Base-by-base conservation (phyloP, 108 stramenopile genomes). In the Cyclotella cryptica region DNA sequence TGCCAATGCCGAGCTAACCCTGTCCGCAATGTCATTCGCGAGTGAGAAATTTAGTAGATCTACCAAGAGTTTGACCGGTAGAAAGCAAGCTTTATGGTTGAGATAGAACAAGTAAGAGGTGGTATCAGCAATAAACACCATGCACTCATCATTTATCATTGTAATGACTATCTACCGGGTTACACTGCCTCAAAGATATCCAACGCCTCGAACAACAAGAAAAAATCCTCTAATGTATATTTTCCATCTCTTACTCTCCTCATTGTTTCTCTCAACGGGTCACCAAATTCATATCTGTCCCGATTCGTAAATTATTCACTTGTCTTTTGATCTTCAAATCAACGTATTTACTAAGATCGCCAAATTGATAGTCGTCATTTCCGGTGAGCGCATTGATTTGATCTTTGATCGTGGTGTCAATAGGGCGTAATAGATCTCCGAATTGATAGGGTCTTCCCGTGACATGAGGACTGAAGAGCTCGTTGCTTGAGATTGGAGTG, bases 211-310 rank as follows among this genome's bases (percentile, higher is more conserved):
- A 79, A 57, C 27, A 84, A 62, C 66, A 84, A 68, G 41, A 80
- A 72, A 18, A 80, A 68, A 62, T 84, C 83, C 45, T 79, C 79
- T 73, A 78, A 2, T 3, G 76, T 80, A 39, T 69, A 73, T 42
- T 84, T 42, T 65, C 81, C 81, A 5, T 71, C 14, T 46, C 66
- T 44, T 24, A 80, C 75, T 47, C 79, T 46, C 22, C 79, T 41
- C 18, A 75, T 0, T 18, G 80, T 75, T 41, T 80, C 79, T 42
- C 80, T 84, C 3, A 74, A 65, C 28, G 80, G 27, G 42, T 84
- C 83, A 30, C 77, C 77, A 80, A 84, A 83, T 64, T 83, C 72
- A 27, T 83, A 83, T 22, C 74, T 71, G 7, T 74, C 78, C 29
- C 80, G 69, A 12, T 73, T 78, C 15, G 83, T 80, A 9, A 80